Percentiles rank a stretch among this genome's conserved stretches.
Conservation (phyloP, 2,329 filamentous ascomycete genomes). For the Trichoderma citrinoviride region DNA sequence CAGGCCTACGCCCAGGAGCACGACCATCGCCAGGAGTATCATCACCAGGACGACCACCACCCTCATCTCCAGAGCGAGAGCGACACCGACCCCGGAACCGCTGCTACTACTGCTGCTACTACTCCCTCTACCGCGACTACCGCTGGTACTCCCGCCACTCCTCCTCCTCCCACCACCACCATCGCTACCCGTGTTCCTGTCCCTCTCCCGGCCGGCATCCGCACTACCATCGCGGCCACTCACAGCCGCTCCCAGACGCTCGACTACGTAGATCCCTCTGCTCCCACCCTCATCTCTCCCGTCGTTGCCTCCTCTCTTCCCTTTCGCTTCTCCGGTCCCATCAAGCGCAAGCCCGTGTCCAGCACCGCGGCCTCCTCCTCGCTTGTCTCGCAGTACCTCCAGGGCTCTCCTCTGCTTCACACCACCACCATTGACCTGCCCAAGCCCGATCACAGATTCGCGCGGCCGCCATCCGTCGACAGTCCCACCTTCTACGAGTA, state of each 20-base stretch:
- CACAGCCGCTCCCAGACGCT: slow-evolving; percentile 31
- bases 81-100: slow-evolving; percentile 1
- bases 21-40: neutral
- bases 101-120: neutral
- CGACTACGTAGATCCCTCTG: slow-evolving; percentile 24
- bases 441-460: slow-evolving; percentile 53
- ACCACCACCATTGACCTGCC: slow-evolving; percentile 40
- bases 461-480: slow-evolving; percentile 55
- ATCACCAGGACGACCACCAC: neutral
- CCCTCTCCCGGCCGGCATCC: neutral
- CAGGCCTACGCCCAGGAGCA: neutral
- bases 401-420: slow-evolving; percentile 26
- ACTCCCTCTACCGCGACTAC: slow-evolving; percentile 14
- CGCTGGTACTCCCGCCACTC: neutral
- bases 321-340: slow-evolving; percentile 33
- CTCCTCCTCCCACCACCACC: neutral
- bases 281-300: slow-evolving; percentile 22
- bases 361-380: slow-evolving; percentile 40
- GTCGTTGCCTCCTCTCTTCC: slow-evolving; percentile 23
- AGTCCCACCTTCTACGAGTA: slow-evolving; percentile 63
- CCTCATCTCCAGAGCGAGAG: neutral
- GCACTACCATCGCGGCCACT: slow-evolving; percentile 9
- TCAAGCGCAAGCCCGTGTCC: slow-evolving; percentile 62
- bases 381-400: slow-evolving; percentile 22
- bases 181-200: slow-evolving; percentile 20